Base-by-base conservation (phyloP, 768 basidiomycete species). In the Tylopilus vinaceipallidus region DNA sequence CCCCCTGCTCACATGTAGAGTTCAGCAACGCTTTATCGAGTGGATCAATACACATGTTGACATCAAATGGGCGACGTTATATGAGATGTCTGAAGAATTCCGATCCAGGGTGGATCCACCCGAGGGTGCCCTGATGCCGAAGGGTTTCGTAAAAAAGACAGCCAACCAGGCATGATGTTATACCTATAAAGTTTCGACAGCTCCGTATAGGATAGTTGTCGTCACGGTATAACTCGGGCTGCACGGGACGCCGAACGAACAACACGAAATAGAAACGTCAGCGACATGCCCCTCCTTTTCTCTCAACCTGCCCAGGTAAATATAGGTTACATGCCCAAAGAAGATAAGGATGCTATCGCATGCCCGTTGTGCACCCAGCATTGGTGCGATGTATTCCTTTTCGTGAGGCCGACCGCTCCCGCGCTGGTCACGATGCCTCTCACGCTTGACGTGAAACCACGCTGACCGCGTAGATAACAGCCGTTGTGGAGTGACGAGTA, bases 1-100 rank as follows among this genome's bases (percentile, higher is more conserved):
- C 23, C 16, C 4, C 34, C 9, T 11, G 6, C 38, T 52, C 23
- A 45, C 26, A 29, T 30, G 2, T n/a, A 32, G 3, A 13, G 4
- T 33, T 20, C 50, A 84, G 79, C 83, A 88, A 61, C 75, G 83
- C 37, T 85, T 87, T 65, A 86, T 88, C 53, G 81, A 86, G 58
- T 86, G 84, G 82, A 71, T 88, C 34, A 85, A 86, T 58, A 78
- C 76, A 5, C 84, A 86, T 60, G 79, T 81, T 14, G 77, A 81
- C 41, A 78, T 88, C 3, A 74, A 86, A 47, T 88, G 83, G 82
- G 83, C 82, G 23, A 79, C 82, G 11, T 79, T 87, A 79, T 75
- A 78, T 54, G 80, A 85, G 50, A 84, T 88, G 77, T 78, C 79
- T 14, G 68, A 74, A 39, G 82, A 83, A 29, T 85, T 86, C 60